These are phyloP conservation scores for Tolypocladium tropicale DNA, from an alignment of 2,329 filamentous ascomycete genomes.

Conservation along the genomic window DNA sequence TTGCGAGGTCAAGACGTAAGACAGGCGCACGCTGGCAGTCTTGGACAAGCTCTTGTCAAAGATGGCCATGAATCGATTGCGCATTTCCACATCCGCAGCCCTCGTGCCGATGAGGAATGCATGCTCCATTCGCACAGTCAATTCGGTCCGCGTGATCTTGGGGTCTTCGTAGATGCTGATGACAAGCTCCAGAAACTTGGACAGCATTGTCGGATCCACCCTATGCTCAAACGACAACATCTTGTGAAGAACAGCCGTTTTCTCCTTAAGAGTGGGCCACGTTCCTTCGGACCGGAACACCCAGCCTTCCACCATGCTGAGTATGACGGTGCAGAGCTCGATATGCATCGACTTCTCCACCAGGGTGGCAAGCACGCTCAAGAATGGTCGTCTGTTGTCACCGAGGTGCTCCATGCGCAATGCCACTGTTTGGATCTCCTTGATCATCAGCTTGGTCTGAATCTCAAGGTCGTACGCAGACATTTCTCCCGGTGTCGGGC, in stretches of 20 bases:
- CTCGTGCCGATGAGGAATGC: conserved; percentile 93
- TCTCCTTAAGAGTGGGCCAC: conserved; percentile 96
- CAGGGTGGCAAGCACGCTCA: conserved; percentile 87
- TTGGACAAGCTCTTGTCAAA: conserved; percentile 94
- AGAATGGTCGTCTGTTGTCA: conserved; percentile 83
- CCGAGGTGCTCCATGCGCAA: conserved; percentile 86
- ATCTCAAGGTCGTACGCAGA: conserved; percentile 73
- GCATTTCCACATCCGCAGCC: conserved; percentile 91
- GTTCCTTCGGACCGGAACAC: conserved; percentile 92
- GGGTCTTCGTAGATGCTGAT: conserved; percentile 97
- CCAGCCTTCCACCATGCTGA: conserved; percentile 91
- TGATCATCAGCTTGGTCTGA: conserved; percentile 86
- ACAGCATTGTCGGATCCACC: conserved; percentile 71
- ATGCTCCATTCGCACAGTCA: conserved; percentile 95
- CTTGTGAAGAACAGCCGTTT: conserved; percentile 97
- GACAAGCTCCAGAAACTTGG: conserved; percentile 89
- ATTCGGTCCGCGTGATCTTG: conserved; percentile 86
- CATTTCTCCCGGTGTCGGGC: conserved; percentile 43
- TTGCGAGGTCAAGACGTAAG: conserved; percentile 81
- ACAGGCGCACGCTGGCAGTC: conserved; percentile 77
- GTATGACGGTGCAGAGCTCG: conserved; percentile 79
- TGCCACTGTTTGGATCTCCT: conserved; percentile 87
- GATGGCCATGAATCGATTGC: conserved; percentile 91
- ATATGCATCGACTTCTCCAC: conserved; percentile 91
- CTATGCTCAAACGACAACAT: conserved; percentile 94